Evolutionary conservation across 805 yeast genomes (phyloP), one percentile per base, ranked within the genome.

Genomic region (Kodamaea neixiangensis): DNA sequence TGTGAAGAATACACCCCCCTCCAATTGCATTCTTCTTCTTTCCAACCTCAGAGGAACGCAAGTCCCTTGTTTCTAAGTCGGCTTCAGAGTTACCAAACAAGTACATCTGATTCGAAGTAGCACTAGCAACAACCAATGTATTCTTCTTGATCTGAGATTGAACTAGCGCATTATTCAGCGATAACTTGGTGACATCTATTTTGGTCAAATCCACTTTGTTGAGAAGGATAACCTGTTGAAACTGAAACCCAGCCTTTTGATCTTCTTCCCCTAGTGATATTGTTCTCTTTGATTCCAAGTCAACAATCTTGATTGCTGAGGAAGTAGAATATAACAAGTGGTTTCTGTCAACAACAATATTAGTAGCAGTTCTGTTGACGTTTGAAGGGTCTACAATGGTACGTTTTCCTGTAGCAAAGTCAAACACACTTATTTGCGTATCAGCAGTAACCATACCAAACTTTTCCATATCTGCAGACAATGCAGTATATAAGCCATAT

Each of bases 341-440:
- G n/a, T 33, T 33, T 17, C 33, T 39, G 11, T 40, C 31, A 10
- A 46, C 7, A 5, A 46, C 18, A 13, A 46, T 2, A 38, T 39
- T 38, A 5, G 47, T 11, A 20, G 17, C 31, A 20, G 44, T 10
- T 15, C 15, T 25, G 37, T 19, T 11, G 13, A 22, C 39, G 15
- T 17, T 11, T 10, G 17, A 18, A 19, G 25, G 37, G 17, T 19
- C 11, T 22, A 10, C 15, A 11, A n/a, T 21, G 5, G 31, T 18
- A 14, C 46, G 25, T 52, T 68, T 71, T 7, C 79, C 80, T 2
- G 73, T 48, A 14, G 35, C 31, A 41, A 66, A 62, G 37, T 67
- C 59, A 52, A 71, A 73, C 3, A 75, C 37, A 11, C 71, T 53
- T 13, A 73, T 56, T 25, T 71, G 74, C n/a, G 49, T n/a, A 9